Evolutionary conservation across 331 rosid species (phyloP).

Genomic region (Stylosanthes scabra): DNA sequence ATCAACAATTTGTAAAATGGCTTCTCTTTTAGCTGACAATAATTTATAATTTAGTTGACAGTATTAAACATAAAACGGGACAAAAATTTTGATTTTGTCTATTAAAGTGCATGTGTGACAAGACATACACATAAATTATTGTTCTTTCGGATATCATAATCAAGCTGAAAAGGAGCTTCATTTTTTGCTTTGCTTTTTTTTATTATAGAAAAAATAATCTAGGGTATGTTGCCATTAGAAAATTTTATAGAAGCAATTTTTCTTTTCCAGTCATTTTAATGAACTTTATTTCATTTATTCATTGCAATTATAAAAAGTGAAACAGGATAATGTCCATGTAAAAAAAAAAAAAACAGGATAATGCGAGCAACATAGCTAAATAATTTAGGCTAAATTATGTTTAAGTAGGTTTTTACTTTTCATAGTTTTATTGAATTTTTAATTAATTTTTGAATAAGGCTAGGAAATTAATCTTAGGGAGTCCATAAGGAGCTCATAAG

Average conservation of each 20-base stretch:
- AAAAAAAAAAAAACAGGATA: neutral
- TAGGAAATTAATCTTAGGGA: too few species aligned
- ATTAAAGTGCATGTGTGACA: neutral
- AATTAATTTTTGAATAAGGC: too few species aligned
- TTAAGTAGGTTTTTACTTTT: too few species aligned
- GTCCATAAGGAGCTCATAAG: too few species aligned
- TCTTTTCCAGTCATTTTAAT: conserved; percentile 17
- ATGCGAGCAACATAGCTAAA: neutral
- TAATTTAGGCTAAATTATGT: too few species aligned
- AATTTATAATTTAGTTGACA: neutral
- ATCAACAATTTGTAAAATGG: neutral
- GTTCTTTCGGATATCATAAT: neutral
- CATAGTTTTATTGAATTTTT: too few species aligned
- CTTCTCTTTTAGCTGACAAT: neutral
- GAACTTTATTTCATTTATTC: too few species aligned
- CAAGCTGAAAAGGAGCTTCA: neutral
- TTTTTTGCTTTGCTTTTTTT: neutral
- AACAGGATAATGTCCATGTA: too few species aligned
- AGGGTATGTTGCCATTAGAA: conserved; percentile 20
- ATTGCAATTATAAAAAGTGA: too few species aligned
- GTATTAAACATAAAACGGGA: neutral
- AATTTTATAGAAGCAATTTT: conserved; percentile 8
- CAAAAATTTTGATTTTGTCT: neutral
- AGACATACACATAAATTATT: neutral
- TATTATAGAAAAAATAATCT: neutral